Evolutionary conservation across 139 green algal genomes (phyloP), one percentile per base, ranked within the genome.

Genomic region (Tetraselmis chui): DNA sequence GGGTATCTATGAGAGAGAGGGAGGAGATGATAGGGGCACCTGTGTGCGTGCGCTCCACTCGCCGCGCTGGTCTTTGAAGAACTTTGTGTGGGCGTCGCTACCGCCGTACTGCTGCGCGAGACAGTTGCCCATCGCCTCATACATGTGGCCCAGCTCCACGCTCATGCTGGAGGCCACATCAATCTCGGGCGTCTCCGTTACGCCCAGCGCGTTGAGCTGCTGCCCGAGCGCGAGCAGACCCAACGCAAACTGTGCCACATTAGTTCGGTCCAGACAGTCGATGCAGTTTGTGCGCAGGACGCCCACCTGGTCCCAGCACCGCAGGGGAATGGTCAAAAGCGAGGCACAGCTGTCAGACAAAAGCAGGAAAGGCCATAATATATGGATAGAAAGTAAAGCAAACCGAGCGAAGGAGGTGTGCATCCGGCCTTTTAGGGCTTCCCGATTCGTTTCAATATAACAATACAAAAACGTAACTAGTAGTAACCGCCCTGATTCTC

Each of bases 211-310:
- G 25, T 92, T 81, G 79, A 98, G 89, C 91, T 98, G 95, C 26
- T 82, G 85, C 1, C 90, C 93, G 76, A 98, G 90, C 0, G 88
- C 93, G 30, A 85, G 80, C 74, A 97, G 84, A 23, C 95, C 95
- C 29, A 87, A 91, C 0, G 89, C 90, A 84, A 95, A 98, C 86
- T 98, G 95, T 23, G 92, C 93, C 23, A 98, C 94, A 83, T 99
- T 99, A 77, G 96, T 99, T 45, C 96, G 86, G 89, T 99, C 96
- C 31, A 99, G 87, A 87, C 94, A 98, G 92, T 99, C 96, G 59
- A 99, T 95, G 92, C 96, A 99, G 91, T 99, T 99, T 82, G 93
- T 97, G 79, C 94, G 92, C 76, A 97, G 84, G 82, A 95, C 87
- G 32, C 94, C 94, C 26, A 59, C 31, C 87, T 97, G 94, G 45